Evolutionary conservation across 345 rosid species (phyloP).

Genomic region (Lepidium africanum): DNA sequence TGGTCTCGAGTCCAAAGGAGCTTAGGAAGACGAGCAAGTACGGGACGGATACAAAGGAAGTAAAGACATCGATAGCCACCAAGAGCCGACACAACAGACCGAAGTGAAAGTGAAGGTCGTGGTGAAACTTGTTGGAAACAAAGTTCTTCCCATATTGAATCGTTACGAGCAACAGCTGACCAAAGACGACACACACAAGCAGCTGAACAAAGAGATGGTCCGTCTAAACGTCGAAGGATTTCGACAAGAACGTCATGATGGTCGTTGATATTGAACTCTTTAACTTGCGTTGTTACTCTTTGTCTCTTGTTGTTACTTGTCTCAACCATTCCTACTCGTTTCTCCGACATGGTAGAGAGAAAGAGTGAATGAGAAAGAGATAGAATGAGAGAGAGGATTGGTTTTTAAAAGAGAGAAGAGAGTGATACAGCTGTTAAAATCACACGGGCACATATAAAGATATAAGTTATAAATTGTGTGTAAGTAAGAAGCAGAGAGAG

Average conservation of each 20-base stretch:
- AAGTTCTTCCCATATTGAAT: conserved; percentile 84
- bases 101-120: conserved; percentile 46
- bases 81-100: conserved; percentile 74
- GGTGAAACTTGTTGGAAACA: conserved; percentile 74
- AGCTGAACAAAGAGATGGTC: conserved; percentile 69
- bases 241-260: conserved; percentile 73
- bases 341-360: conserved; percentile 20
- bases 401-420: conserved; percentile 18
- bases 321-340: conserved; percentile 10
- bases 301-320: conserved; percentile 23
- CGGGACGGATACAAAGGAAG: conserved; percentile 69
- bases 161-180: conserved; percentile 60
- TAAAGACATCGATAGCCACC: conserved; percentile 89
- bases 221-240: conserved; percentile 70
- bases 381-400: not conserved
- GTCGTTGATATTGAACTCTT: conserved; percentile 59
- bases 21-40: conserved; percentile 38
- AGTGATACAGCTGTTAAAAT: conserved; percentile 21
- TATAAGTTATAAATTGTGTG: conserved; percentile 3
- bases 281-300: conserved; percentile 2
- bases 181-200: conserved; percentile 93
- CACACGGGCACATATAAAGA: conserved; percentile 7
- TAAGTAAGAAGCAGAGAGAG: conserved; percentile 9
- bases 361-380: not conserved
- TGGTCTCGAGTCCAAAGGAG: conserved; percentile 40